These are phyloP conservation scores for Eucalyptus cloeziana DNA, from an alignment of 345 rosid genomes.

Conservation along the genomic window DNA sequence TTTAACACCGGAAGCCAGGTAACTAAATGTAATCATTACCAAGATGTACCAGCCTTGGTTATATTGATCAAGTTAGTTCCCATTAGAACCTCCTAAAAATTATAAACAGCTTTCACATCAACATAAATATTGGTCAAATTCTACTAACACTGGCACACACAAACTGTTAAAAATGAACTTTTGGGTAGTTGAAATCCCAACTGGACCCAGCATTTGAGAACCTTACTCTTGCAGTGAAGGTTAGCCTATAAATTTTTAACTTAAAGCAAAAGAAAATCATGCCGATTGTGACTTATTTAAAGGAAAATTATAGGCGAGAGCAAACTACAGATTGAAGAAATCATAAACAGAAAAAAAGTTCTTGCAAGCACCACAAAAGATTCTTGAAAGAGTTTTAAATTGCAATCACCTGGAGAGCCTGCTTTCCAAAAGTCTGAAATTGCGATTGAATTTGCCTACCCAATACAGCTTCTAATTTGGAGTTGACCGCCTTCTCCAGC, in stretches of 20 bases:
- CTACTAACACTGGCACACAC: background rate
- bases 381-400: background rate
- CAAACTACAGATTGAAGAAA: background rate
- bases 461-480: constrained; percentile 51
- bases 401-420: constrained; percentile 57
- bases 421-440: constrained; percentile 70
- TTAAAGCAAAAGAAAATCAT: background rate
- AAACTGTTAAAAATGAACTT: background rate
- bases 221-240: background rate
- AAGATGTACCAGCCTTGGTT: background rate
- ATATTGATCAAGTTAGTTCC: background rate
- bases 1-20: background rate
- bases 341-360: background rate
- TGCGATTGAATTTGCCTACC: constrained; percentile 70
- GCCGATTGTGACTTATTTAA: background rate
- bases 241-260: background rate
- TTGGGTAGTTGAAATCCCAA: background rate
- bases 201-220: background rate
- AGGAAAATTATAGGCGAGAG: background rate
- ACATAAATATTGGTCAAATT: background rate
- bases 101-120: background rate
- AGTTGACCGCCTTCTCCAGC: constrained; percentile 46
- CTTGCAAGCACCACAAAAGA: background rate
- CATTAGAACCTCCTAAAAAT: background rate
- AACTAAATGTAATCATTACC: background rate